These are phyloP conservation scores for Geosmithia morbida DNA, from an alignment of 2,329 filamentous ascomycete species.

Conservation along the genomic window DNA sequence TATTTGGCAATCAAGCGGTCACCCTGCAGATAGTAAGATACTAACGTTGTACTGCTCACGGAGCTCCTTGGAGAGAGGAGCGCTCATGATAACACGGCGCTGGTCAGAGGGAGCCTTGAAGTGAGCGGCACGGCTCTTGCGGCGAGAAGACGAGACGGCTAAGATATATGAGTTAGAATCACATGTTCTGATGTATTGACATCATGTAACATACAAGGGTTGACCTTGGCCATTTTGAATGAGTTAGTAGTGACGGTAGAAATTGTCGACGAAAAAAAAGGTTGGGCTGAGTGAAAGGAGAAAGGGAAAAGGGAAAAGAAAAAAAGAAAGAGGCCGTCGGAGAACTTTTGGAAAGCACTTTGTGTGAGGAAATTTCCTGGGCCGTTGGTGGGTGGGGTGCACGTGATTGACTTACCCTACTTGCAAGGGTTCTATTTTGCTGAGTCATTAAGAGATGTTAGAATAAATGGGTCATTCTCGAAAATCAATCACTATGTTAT, in stretches of 20 bases:
- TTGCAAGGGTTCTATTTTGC: background rate
- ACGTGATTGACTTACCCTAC: constrained; percentile 15
- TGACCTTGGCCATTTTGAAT: constrained; percentile 58
- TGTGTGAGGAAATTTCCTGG: constrained; percentile 12
- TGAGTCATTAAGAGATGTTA: background rate
- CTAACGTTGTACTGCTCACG: constrained; percentile 97
- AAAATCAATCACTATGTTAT: too few relatives aligned
- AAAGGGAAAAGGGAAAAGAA: background rate
- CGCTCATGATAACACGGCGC: constrained; percentile 94
- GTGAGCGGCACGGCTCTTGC: constrained; percentile 99
- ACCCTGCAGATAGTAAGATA: constrained; percentile 4
- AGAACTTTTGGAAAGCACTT: constrained; percentile 5
- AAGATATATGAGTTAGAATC: background rate
- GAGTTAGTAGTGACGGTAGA: constrained; percentile 16
- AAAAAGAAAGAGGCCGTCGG: background rate
- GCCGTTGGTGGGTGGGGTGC: constrained; percentile 11
- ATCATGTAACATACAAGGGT: constrained; percentile 32
- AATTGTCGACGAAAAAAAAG: constrained; percentile 7
- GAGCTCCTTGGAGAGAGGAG: constrained; percentile 90
- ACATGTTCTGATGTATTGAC: background rate
- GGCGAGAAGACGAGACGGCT: constrained; percentile 58
- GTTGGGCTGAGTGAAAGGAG: constrained; percentile 1
- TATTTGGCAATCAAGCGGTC: background rate
- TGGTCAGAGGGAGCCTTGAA: constrained; percentile 89
- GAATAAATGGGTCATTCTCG: background rate